Evolutionary conservation across 164 flowering plant species (phyloP), one percentile per base, ranked within the genome.

Genomic region (Stephania cephalantha): DNA sequence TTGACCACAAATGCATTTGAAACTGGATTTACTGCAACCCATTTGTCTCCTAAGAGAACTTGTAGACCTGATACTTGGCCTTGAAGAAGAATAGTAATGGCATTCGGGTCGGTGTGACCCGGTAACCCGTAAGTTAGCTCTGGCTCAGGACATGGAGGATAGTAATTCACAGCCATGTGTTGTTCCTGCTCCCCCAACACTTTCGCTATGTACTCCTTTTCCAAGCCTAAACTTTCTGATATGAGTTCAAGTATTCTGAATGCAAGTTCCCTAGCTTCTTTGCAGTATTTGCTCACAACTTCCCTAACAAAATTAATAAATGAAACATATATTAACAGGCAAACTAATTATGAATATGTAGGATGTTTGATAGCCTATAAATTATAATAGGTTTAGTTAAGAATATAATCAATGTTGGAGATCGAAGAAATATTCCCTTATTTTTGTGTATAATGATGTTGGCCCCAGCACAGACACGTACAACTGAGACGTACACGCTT

Each of bases 131-230:
- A 89, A 9, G 97, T 91, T 30, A 91, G 84, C 46, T 93, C 97
- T 6, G 98, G 98, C 69, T 89, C 81, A 0, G 98, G 98, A 70
- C 97, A 93, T 7, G 90, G 85, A 6, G 98, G 98, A 66, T 93
- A 93, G 67, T 79, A 91, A 79, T 93, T 93, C 0, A 91, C 79
- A 30, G 94, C 96, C 97, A 93, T 93, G 42, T 90, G 97, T 75
- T 95, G 98, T 1, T 87, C 95, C 79, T 91, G 97, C 42, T 90
- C 90, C 7, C 97, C 93, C 68, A 91, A 52, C 1, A 82, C 81
- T 5, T 79, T 83, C 70, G 75, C 85, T 18, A 93, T 82, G 80
- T 82, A 74, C 18, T 86, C 88, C 46, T 78, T 84, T 9, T 90
- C 90, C 42, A 95, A 77, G 9, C 91, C 98, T 73, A 95, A 79